Evolutionary conservation across 1,284 basidiomycete genomes (phyloP).

Genomic region (Waitea zeae): DNA sequence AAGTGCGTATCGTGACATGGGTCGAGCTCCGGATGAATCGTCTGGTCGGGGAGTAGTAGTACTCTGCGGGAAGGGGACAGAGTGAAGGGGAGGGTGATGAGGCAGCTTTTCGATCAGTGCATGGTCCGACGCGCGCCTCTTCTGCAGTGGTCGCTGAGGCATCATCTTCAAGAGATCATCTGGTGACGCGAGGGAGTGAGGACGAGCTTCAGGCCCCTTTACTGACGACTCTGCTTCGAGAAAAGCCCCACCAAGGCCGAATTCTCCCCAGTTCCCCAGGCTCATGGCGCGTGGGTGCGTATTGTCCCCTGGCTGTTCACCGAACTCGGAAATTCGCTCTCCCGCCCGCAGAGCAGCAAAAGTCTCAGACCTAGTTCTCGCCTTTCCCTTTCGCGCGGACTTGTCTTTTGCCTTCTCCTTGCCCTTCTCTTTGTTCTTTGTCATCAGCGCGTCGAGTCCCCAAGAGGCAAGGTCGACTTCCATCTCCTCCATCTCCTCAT

Average conservation of each 20-base stretch:
- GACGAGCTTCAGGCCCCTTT: slow-evolving; percentile 17
- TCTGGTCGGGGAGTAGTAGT: slow-evolving; percentile 26
- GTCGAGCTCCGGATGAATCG: slow-evolving; percentile 13
- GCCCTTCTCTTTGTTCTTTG: slow-evolving; percentile 36
- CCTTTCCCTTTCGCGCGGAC: too few relatives aligned
- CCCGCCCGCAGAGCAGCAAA: slow-evolving; percentile 5
- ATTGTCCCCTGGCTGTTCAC: too few relatives aligned
- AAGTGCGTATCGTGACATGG: slow-evolving; percentile 14
- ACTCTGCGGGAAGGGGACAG: slow-evolving; percentile 43
- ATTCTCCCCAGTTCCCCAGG: slow-evolving; percentile 36
- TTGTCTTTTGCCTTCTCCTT: too few relatives aligned
- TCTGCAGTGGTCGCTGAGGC: slow-evolving; percentile 15
- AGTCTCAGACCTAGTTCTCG: slow-evolving; percentile 26
- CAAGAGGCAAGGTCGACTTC: slow-evolving; percentile 72
- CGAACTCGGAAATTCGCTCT: too few relatives aligned
- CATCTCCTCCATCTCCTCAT: slow-evolving; percentile 28
- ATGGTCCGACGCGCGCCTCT: slow-evolving; percentile 29
- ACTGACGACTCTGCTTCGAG: slow-evolving; percentile 18
- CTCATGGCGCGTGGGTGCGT: slow-evolving; percentile 39
- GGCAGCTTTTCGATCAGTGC: slow-evolving; percentile 26
- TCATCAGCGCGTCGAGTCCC: slow-evolving; percentile 62
- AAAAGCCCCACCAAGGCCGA: slow-evolving; percentile 27
- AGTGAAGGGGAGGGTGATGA: slow-evolving; percentile 23
- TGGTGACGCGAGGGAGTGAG: slow-evolving; percentile 35
- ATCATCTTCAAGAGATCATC: slow-evolving; percentile 30